A percentile compares a stretch with the other conserved stretches of the same genome.
phyloP scores from a whole-genome alignment of 2,329 filamentous ascomycete genomes.

The Epicoccum nigrum region DNA sequence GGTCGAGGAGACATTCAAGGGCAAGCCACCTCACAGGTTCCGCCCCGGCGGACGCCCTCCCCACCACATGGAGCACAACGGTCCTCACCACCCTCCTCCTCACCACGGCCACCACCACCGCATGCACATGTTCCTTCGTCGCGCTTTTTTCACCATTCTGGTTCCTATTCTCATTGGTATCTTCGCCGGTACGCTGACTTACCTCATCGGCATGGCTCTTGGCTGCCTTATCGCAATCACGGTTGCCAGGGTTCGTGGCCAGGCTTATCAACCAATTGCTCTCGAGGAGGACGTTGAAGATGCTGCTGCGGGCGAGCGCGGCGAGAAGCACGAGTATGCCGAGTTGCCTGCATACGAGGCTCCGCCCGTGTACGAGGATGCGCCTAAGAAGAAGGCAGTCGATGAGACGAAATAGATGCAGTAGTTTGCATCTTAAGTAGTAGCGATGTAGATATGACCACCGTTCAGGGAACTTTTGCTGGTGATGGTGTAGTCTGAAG shows the following conservation, averaged over 20 bases:
- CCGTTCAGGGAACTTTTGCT: too few species aligned
- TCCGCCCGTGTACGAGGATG: conserved; percentile 48
- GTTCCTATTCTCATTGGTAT: conserved; percentile 73
- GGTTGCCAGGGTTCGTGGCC: conserved; percentile 62
- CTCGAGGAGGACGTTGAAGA: conserved; percentile 37
- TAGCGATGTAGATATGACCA: neutral
- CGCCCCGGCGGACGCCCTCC: conserved; percentile 32
- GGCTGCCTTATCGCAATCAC: conserved; percentile 67
- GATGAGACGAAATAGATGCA: conserved; percentile 28
- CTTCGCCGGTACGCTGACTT: conserved; percentile 70
- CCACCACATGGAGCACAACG: conserved; percentile 29
- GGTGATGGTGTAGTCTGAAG: neutral
- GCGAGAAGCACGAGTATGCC: conserved; percentile 43
- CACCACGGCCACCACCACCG: conserved; percentile 31
- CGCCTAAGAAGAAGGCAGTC: conserved; percentile 40
- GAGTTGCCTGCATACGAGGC: conserved; percentile 47
- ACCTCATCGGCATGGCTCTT: conserved; percentile 70
- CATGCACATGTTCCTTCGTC: conserved; percentile 47
- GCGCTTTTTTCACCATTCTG: conserved; percentile 67
- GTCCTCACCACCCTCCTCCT: conserved; percentile 25
- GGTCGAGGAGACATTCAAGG: conserved; percentile 34
- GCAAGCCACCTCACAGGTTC: conserved; percentile 45
- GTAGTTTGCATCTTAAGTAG: neutral
- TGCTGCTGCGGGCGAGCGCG: conserved; percentile 10
- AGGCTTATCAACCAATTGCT: conserved; percentile 44